Evolutionary conservation across 1,284 basidiomycete species (phyloP).

Genomic region (Cryptococcus depauperatus): DNA sequence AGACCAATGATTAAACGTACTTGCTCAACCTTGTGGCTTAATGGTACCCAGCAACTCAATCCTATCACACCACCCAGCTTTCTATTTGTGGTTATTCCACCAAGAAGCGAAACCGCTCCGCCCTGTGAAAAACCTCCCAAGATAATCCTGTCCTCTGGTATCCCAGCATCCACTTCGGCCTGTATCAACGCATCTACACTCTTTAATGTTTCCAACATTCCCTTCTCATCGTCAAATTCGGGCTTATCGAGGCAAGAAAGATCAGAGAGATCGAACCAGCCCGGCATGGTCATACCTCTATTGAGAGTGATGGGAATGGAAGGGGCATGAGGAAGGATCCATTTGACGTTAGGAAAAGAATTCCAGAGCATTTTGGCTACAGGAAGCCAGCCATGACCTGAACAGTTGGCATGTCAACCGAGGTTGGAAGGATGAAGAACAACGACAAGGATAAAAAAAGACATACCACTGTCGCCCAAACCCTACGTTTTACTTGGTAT

Average conservation of each 20-base stretch:
- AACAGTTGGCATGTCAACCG: background rate
- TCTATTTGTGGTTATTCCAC: slow-evolving; percentile 59
- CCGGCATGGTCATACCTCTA: slow-evolving; percentile 35
- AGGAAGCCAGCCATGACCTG: slow-evolving; percentile 65
- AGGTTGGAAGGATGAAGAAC: background rate
- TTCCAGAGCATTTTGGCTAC: slow-evolving; percentile 60
- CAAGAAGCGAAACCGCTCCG: slow-evolving; percentile 65
- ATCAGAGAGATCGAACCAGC: slow-evolving; percentile 66
- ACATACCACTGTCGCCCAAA: slow-evolving; percentile 38
- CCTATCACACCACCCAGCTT: slow-evolving; percentile 65
- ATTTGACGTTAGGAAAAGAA: slow-evolving; percentile 65
- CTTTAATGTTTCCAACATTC: slow-evolving; percentile 59
- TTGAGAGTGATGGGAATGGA: slow-evolving; percentile 46
- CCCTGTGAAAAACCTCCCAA: slow-evolving; percentile 87
- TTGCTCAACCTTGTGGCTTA: slow-evolving; percentile 57
- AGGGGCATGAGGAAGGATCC: slow-evolving; percentile 69
- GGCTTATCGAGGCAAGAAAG: slow-evolving; percentile 54
- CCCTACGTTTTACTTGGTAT: slow-evolving; percentile 18
- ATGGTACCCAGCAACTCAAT: slow-evolving; percentile 69
- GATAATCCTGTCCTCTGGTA: slow-evolving; percentile 49
- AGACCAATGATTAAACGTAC: slow-evolving; percentile 45
- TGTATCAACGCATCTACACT: slow-evolving; percentile 63
- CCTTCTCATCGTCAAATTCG: slow-evolving; percentile 59
- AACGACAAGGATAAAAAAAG: background rate
- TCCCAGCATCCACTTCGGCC: slow-evolving; percentile 63